Conservation (phyloP, 1,139 yeast genomes). For the Suhomyces coccinellae region DNA sequence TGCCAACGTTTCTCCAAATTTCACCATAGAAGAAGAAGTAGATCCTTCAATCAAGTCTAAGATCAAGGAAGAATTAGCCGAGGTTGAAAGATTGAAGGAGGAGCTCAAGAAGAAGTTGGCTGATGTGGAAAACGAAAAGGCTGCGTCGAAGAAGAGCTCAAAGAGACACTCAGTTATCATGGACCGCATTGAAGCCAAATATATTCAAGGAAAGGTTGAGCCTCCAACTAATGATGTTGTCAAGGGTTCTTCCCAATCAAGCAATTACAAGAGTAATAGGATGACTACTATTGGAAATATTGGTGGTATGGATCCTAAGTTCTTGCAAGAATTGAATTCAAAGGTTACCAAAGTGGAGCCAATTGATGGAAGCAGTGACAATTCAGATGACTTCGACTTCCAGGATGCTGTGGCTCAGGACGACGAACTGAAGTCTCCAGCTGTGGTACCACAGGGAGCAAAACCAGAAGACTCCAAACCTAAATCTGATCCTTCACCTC, state of each 20-base stretch:
- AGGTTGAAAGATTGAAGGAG: slow-evolving; percentile 46
- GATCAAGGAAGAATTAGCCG: slow-evolving; percentile 46
- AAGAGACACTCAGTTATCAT: slow-evolving; percentile 26
- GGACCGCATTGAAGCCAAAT: slow-evolving; percentile 48
- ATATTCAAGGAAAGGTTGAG: slow-evolving; percentile 42
- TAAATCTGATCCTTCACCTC: slow-evolving; percentile 17
- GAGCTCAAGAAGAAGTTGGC: slow-evolving; percentile 41
- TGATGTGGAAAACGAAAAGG: slow-evolving; percentile 13
- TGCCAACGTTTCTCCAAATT: slow-evolving; percentile 13
- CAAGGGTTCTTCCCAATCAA: slow-evolving; percentile 7
- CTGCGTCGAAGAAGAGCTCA: slow-evolving; percentile 9
- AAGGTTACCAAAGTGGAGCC: slow-evolving; percentile 48
- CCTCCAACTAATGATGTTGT: slow-evolving; percentile 8
- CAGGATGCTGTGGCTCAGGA: background rate
- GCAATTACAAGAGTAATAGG: slow-evolving; percentile 31
- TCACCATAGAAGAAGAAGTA: slow-evolving; percentile 18
- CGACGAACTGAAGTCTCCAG: background rate
- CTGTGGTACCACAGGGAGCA: background rate
- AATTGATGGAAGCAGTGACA: slow-evolving; percentile 21
- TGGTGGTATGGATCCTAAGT: slow-evolving; percentile 51
- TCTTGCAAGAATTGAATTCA: slow-evolving; percentile 56
- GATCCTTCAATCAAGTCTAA: slow-evolving; percentile 41
- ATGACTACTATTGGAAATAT: slow-evolving; percentile 40
- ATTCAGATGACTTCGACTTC: slow-evolving; percentile 4
- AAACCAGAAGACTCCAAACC: background rate